Conservation (phyloP, 225 moss, liverwort and hornwort genomes). For the Marchantia polymorpha region DNA sequence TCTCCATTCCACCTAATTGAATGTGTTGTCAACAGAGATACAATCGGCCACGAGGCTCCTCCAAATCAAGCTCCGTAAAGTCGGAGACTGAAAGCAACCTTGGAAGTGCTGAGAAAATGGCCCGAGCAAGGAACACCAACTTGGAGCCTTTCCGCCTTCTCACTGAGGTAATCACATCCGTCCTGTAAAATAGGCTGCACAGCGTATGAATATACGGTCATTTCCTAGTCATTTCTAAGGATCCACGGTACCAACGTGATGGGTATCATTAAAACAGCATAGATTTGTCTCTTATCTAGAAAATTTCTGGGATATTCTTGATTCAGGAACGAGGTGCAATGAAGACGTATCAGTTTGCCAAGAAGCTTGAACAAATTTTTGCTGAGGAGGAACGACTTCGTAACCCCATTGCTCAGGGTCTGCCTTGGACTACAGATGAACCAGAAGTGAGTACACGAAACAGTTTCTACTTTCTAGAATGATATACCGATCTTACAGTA, state of each 20-base stretch:
- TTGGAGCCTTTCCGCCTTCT: slow-evolving; percentile 76
- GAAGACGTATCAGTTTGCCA: slow-evolving; percentile 64
- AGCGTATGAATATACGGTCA: no score
- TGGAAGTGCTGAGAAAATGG: slow-evolving; percentile 32
- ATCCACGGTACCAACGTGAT: no score
- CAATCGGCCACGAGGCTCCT: slow-evolving; percentile 21
- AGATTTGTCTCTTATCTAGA: background rate
- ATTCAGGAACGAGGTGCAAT: slow-evolving; percentile 82
- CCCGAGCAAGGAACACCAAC: slow-evolving; percentile 49
- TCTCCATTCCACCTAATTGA: background rate
- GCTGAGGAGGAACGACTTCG: slow-evolving; percentile 72
- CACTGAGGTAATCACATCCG: slow-evolving; percentile 59
- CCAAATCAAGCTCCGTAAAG: slow-evolving; percentile 29
- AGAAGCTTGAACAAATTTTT: slow-evolving; percentile 66
- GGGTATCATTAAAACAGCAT: background rate
- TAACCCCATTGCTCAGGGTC: slow-evolving; percentile 80
- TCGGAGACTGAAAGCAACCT: slow-evolving; percentile 13
- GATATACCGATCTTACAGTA: no score
- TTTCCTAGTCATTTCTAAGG: no score
- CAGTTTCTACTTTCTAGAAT: background rate
- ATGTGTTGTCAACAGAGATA: slow-evolving; percentile 11
- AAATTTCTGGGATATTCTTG: background rate
- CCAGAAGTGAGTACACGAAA: slow-evolving; percentile 45
- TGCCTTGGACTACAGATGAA: slow-evolving; percentile 95
- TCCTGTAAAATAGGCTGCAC: no score